Evolutionary conservation across 2,329 filamentous ascomycete species (phyloP).

Genomic region (Cladophialophora chaetospira): DNA sequence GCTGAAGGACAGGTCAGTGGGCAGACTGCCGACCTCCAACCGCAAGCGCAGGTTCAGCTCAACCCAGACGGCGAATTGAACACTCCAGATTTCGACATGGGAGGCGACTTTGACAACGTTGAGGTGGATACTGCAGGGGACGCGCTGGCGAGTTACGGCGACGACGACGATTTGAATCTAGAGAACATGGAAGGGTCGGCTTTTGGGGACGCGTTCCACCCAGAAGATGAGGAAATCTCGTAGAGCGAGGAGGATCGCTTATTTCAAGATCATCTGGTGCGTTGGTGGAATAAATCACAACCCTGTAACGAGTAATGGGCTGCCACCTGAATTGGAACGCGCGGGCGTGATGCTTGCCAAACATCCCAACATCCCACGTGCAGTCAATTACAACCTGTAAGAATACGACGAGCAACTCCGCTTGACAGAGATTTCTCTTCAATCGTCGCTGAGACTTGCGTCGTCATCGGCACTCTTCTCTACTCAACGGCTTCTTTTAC

Average conservation of each 20-base stretch:
- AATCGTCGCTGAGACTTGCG: background rate
- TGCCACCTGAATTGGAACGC: too few relatives aligned
- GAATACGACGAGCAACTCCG: constrained; percentile 3
- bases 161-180: constrained; percentile 56
- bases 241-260: constrained; percentile 8
- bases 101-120: constrained; percentile 63
- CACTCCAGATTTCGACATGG: constrained; percentile 38
- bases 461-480: background rate
- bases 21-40: constrained; percentile 33
- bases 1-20: background rate
- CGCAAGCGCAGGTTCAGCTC: constrained; percentile 13
- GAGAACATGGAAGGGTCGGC: constrained; percentile 76
- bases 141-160: constrained; percentile 67
- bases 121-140: constrained; percentile 72
- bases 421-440: constrained; percentile 6
- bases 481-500: background rate
- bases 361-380: constrained; percentile 6
- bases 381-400: background rate
- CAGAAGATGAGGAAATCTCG: constrained; percentile 45
- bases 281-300: too few relatives aligned
- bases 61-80: constrained; percentile 19
- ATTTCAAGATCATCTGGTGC: background rate
- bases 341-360: background rate
- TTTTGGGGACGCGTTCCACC: constrained; percentile 80
- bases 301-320: too few relatives aligned